Conservation (phyloP, 768 basidiomycete species). For the Tubosaeta sp. region DNA sequence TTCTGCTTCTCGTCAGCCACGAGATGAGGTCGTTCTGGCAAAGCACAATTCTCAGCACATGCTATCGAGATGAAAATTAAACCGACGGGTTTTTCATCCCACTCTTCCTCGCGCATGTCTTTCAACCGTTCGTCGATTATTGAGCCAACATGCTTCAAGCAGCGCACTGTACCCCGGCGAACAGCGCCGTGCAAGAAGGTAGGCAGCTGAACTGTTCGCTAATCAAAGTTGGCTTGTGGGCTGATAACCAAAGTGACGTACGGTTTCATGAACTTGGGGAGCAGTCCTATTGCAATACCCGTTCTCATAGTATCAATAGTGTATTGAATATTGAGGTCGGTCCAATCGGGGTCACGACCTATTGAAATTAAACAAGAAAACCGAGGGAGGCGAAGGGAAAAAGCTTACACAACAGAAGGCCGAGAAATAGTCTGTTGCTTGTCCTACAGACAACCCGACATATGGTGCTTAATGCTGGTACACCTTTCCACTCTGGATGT, state of each 20-base stretch:
- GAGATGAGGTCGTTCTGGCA: slow-evolving; percentile 29
- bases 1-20: slow-evolving; percentile 23
- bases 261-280: slow-evolving; percentile 34
- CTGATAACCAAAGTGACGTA: slow-evolving; percentile 7
- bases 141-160: slow-evolving; percentile 17
- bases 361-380: background rate
- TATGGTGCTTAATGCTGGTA: slow-evolving; percentile 26
- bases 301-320: slow-evolving; percentile 19
- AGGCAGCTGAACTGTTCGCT: slow-evolving; percentile 15
- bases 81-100: slow-evolving; percentile 33
- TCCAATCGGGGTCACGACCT: slow-evolving; percentile 38
- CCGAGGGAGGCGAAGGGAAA: background rate
- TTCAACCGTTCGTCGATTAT: slow-evolving; percentile 28
- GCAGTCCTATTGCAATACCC: slow-evolving; percentile 18
- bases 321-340: slow-evolving; percentile 9
- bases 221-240: background rate
- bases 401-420: slow-evolving; percentile 39
- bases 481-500: slow-evolving; percentile 36
- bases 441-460: slow-evolving; percentile 37
- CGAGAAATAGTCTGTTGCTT: slow-evolving; percentile 47
- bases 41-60: too few species aligned
- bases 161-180: background rate
- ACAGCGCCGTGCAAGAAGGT: slow-evolving; percentile 7
- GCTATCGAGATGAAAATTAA: background rate
- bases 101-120: slow-evolving; percentile 19